Evolutionary conservation across 2,329 filamentous ascomycete species (phyloP).

Genomic region (Delphinella strobiligena): DNA sequence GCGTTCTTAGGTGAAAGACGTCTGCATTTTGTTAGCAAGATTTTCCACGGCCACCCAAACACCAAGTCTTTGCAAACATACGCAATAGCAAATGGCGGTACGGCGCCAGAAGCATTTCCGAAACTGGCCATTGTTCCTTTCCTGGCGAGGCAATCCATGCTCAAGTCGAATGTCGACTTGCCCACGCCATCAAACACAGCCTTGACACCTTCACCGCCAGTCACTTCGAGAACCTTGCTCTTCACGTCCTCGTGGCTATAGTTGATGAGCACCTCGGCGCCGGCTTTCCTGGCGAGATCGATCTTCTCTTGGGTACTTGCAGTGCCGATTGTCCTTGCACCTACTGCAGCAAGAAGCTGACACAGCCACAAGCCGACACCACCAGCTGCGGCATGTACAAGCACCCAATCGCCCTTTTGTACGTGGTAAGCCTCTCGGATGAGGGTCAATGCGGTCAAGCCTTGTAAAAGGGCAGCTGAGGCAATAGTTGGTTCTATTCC

Average conservation of each 20-base stretch:
- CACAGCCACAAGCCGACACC: conserved; percentile 66
- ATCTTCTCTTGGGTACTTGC: conserved; percentile 64
- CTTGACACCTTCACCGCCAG: conserved; percentile 57
- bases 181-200: conserved; percentile 82
- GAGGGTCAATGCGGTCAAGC: conserved; percentile 69
- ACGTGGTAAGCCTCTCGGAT: conserved; percentile 62
- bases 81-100: conserved; percentile 54
- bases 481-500: conserved; percentile 49
- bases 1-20: conserved; percentile 62
- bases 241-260: conserved; percentile 50
- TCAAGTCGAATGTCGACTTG: conserved; percentile 70
- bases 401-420: conserved; percentile 64
- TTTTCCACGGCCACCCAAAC: conserved; percentile 3
- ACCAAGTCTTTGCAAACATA: conserved; percentile 35
- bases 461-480: conserved; percentile 64
- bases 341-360: conserved; percentile 60
- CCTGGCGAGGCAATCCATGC: conserved; percentile 58
- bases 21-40: conserved; percentile 18
- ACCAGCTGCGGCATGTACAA: conserved; percentile 77
- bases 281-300: conserved; percentile 54
- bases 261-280: conserved; percentile 61
- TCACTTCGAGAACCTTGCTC: conserved; percentile 53
- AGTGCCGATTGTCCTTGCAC: conserved; percentile 69
- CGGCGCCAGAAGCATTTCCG: conserved; percentile 70
- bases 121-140: conserved; percentile 72